Evolutionary conservation across 352 stramenopile species (phyloP).

Genomic region (Phytopythium ostracodes): DNA sequence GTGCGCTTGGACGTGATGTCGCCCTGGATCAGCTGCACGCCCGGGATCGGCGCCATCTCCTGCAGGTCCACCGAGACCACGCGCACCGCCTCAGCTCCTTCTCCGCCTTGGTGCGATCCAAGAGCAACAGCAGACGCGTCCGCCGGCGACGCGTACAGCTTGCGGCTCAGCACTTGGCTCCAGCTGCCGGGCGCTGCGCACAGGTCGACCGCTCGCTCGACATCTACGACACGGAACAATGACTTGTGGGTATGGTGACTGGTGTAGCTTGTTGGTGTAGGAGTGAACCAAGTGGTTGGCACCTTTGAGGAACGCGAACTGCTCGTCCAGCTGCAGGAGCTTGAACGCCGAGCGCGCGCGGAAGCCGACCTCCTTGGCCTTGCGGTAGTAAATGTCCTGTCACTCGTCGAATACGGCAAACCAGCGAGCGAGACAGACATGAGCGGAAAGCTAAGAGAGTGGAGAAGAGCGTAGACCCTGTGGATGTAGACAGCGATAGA

Average conservation of each 20-base stretch:
- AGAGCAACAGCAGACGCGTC: conserved; percentile 6
- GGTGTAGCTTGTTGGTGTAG: background rate
- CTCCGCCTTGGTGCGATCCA: background rate
- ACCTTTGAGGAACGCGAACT: conserved; percentile 93
- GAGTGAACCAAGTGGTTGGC: background rate
- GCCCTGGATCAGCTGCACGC: conserved; percentile 95
- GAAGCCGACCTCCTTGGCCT: conserved; percentile 95
- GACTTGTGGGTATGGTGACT: background rate
- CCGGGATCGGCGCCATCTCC: conserved; percentile 97
- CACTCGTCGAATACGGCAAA: background rate
- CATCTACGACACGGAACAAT: conserved; percentile 23
- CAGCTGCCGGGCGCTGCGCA: conserved; percentile 98
- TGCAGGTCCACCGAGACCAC: conserved; percentile 99
- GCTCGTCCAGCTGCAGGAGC: conserved; percentile 97
- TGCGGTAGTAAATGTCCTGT: conserved; percentile 89
- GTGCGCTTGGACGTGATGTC: conserved; percentile 96
- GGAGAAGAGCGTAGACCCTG: background rate
- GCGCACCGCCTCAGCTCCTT: conserved; percentile 37
- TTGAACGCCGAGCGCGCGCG: conserved; percentile 98
- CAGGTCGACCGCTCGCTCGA: conserved; percentile 95
- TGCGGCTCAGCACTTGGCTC: conserved; percentile 95
- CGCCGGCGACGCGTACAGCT: conserved; percentile 63
- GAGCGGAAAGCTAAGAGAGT: background rate
- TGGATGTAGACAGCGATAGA: background rate
- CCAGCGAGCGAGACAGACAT: background rate